Base-by-base conservation (phyloP, 176 grass and related monocot genomes). In the Juncus inflexus region DNA sequence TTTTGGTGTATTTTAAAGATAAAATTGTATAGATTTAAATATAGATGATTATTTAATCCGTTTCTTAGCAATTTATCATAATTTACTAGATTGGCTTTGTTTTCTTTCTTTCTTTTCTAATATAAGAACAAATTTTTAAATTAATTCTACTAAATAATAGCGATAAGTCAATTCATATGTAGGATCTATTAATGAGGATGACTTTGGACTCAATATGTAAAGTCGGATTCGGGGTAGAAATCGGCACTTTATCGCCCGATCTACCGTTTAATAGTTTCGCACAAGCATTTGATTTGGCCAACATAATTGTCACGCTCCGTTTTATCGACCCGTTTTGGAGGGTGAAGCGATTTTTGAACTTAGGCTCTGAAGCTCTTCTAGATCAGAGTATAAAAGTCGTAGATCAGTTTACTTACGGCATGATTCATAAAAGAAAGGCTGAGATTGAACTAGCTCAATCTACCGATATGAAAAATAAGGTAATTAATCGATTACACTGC, bases 151-250 rank as follows among this genome's bases (percentile, higher is more conserved):
- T 9, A 47, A 47, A 6, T 47, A 6, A 47, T 9, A 47, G 9
- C 19, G 19, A 28, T 28, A 28, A 71, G 19, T 2, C 39, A 40
- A 37, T 61, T 74, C 47, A 3, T 61, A 61, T 78, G 11, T 75
- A 95, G 90, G 86, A 95, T 9, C 49, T 90, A 15, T 90, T 87
- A 64, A 90, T 90, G 90, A 87, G 90, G 81, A 90, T 95, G 90
- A 95, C 90, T 15, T 70, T 95, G 68, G 90, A 90, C 58, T 95
- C 90, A 19, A 95, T 95, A 37, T 87, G 86, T 53, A 87, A 95
- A 79, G 86, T 95, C 1, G 90, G 90, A 6, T 95, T 95, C 12
- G 86, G 90, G 15, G 86, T 87, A 0, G 86, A 95, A 79, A 90
- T 95, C 47, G 90, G 90, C 51, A 95, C 86, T 9, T 68, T 90